Evolutionary conservation across 2,329 filamentous ascomycete species (phyloP), one percentile per base, ranked within the genome.

Genomic region (Xylaria sp.): DNA sequence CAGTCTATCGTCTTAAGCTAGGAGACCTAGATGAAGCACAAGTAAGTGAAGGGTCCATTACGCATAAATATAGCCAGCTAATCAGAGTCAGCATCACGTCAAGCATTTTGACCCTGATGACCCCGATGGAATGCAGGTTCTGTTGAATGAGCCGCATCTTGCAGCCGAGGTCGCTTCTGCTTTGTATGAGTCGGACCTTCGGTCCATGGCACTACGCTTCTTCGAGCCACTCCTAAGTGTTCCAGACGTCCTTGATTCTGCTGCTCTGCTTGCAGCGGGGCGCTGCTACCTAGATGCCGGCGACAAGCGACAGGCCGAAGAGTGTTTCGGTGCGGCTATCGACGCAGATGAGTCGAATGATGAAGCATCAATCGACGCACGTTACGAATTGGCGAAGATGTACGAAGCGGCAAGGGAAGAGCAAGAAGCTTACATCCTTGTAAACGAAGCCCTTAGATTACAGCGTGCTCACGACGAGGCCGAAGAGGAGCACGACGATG

Each of bases 341-440:
- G 86, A 92, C 53, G 83, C 87, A 61, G 90, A 96, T 64, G 80
- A 87, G 44, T 81, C 86, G 40, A 88, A 90, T 17, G 68, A 70
- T n/a, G 71, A 74, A 41, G 70, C 73, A 23, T 71, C 70, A 60
- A 87, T 94, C 48, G 89, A 93, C 64, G 91, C 92, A 38, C 88
- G 92, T 38, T 87, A 91, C 29, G 87, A 92, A 69, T 81, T 97
- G 9, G 92, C 92, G 11, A 93, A 90, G 70, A 86, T 97, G 75
- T 97, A 96, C 71, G 92, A 96, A 73, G 87, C 84, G 65, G 84
- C 85, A 44, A 88, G 88, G 64, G 86, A 89, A 77, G 87, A 85
- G 21, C 90, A 93, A 70, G 87, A 92, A 70, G 93, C 93, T 1
- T 85, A 93, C 60, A 87, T 90, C 61, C 85, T 93, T 52, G 87